Base-by-base conservation (phyloP, 495 filamentous ascomycete species). In the Aspergillus bertholletiae region DNA sequence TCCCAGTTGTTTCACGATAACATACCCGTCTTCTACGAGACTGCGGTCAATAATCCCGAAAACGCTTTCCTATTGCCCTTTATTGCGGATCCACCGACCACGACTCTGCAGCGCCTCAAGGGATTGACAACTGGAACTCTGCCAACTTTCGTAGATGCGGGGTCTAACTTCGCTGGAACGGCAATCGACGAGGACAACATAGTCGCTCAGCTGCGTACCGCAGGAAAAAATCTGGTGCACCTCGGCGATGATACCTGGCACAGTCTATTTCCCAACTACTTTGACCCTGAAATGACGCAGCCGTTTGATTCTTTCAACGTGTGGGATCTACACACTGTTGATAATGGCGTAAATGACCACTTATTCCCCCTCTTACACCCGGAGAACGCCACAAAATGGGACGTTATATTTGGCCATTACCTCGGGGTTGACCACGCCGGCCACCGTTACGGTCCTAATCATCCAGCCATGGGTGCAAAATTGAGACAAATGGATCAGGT, bases 131-230 rank as follows among this genome's bases (percentile, higher is more conserved):
- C 94, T 2, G 94, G 94, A 15, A 97, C 95, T 7, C 70, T 98
- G 52, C 94, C 94, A 13, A 96, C 94, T 4, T 97, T 98, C 66
- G 77, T 97, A 26, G 94, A 98, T 68, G 81, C 87, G 12, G 94
- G 94, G 3, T 95, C 89, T 21, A 97, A 93, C 70, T 98, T 98
- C 65, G 90, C 92, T 6, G 94, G 94, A 6, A 95, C 89, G 17
- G 89, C 91, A n/a, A 96, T 98, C 63, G 91, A 97, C 49, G 94
- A 98, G 72, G 94, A 98, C 66, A 98, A 97, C 59, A 62, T 98
- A 39, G 77, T 98, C 24, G 86, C 85, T 61, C 94, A 97, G 66
- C 68, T 97, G 59, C 84, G 82, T 53, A 75, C 83, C 47, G 85
- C 86, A 13, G 91, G 90, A 11, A 95, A 90, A 76, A 87, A 80